phyloP scores from a whole-genome alignment of 805 yeast genomes.

The Aciculoconidium aculeatum region DNA sequence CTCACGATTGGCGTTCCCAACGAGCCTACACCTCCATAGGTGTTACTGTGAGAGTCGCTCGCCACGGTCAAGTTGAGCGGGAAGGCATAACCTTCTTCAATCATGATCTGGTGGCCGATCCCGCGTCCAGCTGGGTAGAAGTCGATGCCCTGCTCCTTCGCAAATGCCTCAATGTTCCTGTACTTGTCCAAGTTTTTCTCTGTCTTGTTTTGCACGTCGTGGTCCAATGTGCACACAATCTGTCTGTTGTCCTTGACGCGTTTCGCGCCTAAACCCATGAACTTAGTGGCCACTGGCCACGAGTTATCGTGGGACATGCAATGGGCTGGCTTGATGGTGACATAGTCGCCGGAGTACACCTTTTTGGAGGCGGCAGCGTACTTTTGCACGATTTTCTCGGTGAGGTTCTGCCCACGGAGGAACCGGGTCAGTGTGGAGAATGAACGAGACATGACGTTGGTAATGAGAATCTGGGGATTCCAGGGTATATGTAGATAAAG shows the following conservation, averaged over 20 bases:
- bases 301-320: slow-evolving; percentile 99
- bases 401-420: slow-evolving; percentile 66
- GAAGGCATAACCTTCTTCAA: slow-evolving; percentile 97
- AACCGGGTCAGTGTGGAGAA: slow-evolving; percentile 9
- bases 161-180: slow-evolving; percentile 81
- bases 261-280: slow-evolving; percentile 89
- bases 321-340: slow-evolving; percentile 89
- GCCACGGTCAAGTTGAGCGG: slow-evolving; percentile 93
- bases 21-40: slow-evolving; percentile 95
- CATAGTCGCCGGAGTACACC: slow-evolving; percentile 90
- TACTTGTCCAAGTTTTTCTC: slow-evolving; percentile 88
- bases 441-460: too few relatives aligned
- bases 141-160: slow-evolving; percentile 85
- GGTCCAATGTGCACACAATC: slow-evolving; percentile 94
- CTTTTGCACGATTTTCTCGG: slow-evolving; percentile 92
- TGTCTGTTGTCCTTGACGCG: slow-evolving; percentile 80
- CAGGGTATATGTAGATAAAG: too few relatives aligned
- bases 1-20: slow-evolving; percentile 97
- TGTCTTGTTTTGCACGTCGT: slow-evolving; percentile 91
- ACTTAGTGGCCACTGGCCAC: slow-evolving; percentile 98
- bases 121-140: slow-evolving; percentile 99
- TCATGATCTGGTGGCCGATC: slow-evolving; percentile 98
- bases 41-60: slow-evolving; percentile 95
- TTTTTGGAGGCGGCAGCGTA: slow-evolving; percentile 80
- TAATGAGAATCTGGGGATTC: too few relatives aligned